Conservation (phyloP, 192 early-diverging fungal genomes). For the Coemansia sp. region DNA sequence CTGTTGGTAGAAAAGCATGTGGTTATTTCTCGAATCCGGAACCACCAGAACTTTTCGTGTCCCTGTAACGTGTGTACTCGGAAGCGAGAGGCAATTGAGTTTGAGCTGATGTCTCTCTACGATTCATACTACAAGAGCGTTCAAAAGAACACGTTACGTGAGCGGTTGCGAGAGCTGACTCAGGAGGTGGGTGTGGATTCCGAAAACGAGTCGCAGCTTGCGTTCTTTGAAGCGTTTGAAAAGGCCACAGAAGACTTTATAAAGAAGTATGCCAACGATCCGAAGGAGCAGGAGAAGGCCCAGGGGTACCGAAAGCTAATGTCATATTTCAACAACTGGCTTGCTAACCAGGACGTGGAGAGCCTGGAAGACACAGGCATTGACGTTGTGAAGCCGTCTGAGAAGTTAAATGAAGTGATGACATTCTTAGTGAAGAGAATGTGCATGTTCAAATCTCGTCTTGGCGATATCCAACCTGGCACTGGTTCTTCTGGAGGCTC, state of each 20-base stretch:
- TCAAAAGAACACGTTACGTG: constrained; percentile 27
- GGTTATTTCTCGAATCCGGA: constrained; percentile 38
- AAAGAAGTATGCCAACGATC: background rate
- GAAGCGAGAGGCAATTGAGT: constrained; percentile 49
- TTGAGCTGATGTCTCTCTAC: constrained; percentile 46
- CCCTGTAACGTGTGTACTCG: constrained; percentile 50
- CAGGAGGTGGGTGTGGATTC: background rate
- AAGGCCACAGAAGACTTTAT: constrained; percentile 4
- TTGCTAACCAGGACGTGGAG: background rate
- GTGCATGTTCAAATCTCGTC: constrained; percentile 2
- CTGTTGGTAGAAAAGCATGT: constrained; percentile 42
- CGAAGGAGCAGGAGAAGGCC: constrained; percentile 8
- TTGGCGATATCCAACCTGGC: constrained; percentile 6
- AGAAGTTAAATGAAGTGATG: background rate
- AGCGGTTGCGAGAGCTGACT: background rate
- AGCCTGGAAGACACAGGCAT: background rate
- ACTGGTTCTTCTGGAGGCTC: background rate
- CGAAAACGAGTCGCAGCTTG: background rate
- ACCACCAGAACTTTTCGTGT: constrained; percentile 54
- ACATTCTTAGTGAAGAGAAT: background rate
- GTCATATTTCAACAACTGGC: background rate
- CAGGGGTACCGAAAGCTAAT: constrained; percentile 6
- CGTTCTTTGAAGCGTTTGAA: background rate
- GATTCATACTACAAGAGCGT: constrained; percentile 46
- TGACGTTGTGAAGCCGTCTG: background rate